Evolutionary conservation across 2,329 filamentous ascomycete genomes (phyloP), one percentile per base, ranked within the genome.

Genomic region (Metarhizium album): DNA sequence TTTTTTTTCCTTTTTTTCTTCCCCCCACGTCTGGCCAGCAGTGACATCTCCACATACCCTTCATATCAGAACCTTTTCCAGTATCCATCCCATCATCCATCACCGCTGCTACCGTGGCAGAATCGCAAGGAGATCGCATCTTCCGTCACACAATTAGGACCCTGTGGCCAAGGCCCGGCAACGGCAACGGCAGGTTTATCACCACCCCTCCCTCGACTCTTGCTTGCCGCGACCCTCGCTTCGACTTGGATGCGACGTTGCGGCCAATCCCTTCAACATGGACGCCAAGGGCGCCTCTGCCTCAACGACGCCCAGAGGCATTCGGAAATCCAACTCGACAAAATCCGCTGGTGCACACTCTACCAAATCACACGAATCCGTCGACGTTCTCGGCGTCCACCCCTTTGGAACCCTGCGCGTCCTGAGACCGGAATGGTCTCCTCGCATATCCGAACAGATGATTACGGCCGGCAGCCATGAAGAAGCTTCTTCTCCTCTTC

Each of bases 351-450:
- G 54, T 53, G 52, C 50, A 14, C 55, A 57, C 45, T 67, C 64
- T 4, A 63, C 62, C 46, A 64, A 59, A 45, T 72, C 70, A 4
- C 61, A 65, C 54, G 59, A 62, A 47, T 72, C 70, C 9, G 60
- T 72, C 3, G 60, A 61, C 6, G 67, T 65, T 27, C 64, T 68
- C 22, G 70, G 71, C n/a, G 60, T 62, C 1, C 59, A 68, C 50
- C 71, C 73, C 13, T 57, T 72, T 29, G 74, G 74, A 5, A 67
- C 62, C 13, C 65, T 77, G 22, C 67, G 65, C 18, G 60, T 76
- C 35, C 63, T 70, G 53, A 55, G 64, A 29, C 58, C 54, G n/a
- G 55, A 54, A 18, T 58, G 52, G 14, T 48, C 53, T 18, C 45
- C 50, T 35, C 46, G 50, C 54, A 35, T 31, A 47, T 45, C 45